phyloP scores from a whole-genome alignment of 2,329 filamentous ascomycete genomes.

The Xylaria digitata region DNA sequence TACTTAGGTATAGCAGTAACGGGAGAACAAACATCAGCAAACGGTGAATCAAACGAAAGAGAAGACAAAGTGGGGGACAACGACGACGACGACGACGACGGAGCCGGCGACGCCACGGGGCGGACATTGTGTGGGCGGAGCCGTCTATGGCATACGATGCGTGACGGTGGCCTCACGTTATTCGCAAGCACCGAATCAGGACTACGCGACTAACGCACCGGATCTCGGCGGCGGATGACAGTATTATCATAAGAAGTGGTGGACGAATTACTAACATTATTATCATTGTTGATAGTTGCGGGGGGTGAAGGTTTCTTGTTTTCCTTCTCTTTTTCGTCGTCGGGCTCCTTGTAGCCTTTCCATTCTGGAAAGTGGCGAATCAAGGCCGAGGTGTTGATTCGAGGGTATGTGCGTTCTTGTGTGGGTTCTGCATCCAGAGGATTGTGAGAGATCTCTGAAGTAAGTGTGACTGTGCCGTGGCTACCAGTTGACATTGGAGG shows the following conservation, averaged over 20 bases:
- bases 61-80: conserved; percentile 14
- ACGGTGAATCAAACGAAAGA: conserved; percentile 18
- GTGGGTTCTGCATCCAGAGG: conserved; percentile 67
- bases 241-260: conserved; percentile 19
- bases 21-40: conserved; percentile 36
- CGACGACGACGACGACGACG: conserved; percentile 17
- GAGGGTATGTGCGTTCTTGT: conserved; percentile 47
- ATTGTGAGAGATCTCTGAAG: conserved; percentile 64
- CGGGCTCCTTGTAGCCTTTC: conserved; percentile 39
- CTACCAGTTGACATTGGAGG: conserved; percentile 68
- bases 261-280: conserved; percentile 33
- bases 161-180: conserved; percentile 14
- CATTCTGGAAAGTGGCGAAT: conserved; percentile 65
- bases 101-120: conserved; percentile 1
- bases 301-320: conserved; percentile 51
- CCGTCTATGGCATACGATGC: conserved; percentile 20
- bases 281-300: conserved; percentile 43
- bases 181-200: conserved; percentile 20
- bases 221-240: conserved; percentile 23
- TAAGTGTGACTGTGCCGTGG: conserved; percentile 67
- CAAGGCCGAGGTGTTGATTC: conserved; percentile 52
- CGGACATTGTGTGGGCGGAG: conserved; percentile 11
- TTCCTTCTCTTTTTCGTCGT: conserved; percentile 42
- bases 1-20: conserved; percentile 5
- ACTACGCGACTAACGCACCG: conserved; percentile 35